phyloP scores from a whole-genome alignment of 208 protist species.

The Trichomonas tenax region DNA sequence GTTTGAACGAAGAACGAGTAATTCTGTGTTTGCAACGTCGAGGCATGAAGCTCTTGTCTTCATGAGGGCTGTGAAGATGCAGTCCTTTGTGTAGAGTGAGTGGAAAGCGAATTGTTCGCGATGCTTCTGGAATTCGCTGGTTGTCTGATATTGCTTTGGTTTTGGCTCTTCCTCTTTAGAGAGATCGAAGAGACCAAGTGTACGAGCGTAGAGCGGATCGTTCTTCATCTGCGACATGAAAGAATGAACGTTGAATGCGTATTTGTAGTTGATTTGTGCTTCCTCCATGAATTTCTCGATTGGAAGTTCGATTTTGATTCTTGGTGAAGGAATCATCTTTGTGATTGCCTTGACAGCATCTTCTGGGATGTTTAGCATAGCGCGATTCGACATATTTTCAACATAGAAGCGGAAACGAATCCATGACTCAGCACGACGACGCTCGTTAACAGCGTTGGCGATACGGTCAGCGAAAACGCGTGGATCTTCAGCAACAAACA shows the following conservation, averaged over 20 bases:
- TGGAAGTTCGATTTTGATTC: not conserved
- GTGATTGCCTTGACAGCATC: not conserved
- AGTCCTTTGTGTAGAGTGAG: conserved; percentile 13
- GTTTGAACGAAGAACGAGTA: not conserved
- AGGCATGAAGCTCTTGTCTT: conserved; percentile 7
- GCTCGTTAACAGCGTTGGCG: not conserved
- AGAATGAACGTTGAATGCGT: conserved; percentile 5
- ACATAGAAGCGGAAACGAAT: conserved; percentile 5
- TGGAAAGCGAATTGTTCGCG: conserved; percentile 9
- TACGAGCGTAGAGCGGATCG: not conserved
- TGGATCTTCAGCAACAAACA: not conserved
- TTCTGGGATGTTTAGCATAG: not conserved
- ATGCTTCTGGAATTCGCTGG: not conserved
- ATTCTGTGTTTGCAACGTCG: not conserved
- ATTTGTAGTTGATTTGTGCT: conserved; percentile 15
- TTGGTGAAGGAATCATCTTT: not conserved
- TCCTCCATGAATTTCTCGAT: not conserved
- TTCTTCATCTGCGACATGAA: not conserved
- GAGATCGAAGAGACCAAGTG: not conserved
- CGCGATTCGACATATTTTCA: not conserved
- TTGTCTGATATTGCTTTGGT: not conserved
- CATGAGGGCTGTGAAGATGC: conserved; percentile 7
- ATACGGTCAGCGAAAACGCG: not conserved
- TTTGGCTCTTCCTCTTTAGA: not conserved
- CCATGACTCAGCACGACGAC: not conserved